phyloP scores from a whole-genome alignment of 2,329 filamentous ascomycete genomes.

The Hymenoscyphus repandus region DNA sequence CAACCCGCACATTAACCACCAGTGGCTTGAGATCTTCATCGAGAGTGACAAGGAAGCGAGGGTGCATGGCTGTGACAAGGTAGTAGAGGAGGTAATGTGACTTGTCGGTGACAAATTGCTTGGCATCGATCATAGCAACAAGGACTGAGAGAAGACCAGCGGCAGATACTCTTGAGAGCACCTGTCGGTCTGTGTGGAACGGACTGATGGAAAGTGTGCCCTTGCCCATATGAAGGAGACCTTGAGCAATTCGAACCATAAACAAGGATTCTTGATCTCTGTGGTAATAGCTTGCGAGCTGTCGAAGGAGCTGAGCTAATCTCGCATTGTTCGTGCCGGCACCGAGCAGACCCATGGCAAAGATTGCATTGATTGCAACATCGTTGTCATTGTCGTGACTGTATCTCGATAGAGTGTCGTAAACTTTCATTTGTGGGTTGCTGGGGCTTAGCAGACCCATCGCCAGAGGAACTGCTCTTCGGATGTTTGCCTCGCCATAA shows the following conservation, averaged over 20 bases:
- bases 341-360: conserved; percentile 95
- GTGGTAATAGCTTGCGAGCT: conserved; percentile 97
- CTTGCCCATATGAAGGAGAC: conserved; percentile 98
- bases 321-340: conserved; percentile 98
- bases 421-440: conserved; percentile 99
- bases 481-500: conserved; percentile 95
- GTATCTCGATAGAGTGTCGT: conserved; percentile 95
- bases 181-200: conserved; percentile 98
- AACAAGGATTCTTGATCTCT: conserved; percentile 93
- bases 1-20: conserved; percentile 92
- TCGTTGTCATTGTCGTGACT: conserved; percentile 98
- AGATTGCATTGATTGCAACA: conserved; percentile 97
- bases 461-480: conserved; percentile 89
- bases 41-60: conserved; percentile 90
- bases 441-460: conserved; percentile 96
- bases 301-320: conserved; percentile 86
- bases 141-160: conserved; percentile 86
- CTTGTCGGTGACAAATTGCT: conserved; percentile 65
- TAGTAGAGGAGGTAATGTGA: conserved; percentile 96
- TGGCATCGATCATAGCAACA: conserved; percentile 91
- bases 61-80: conserved; percentile 93
- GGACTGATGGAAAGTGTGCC: conserved; percentile 92
- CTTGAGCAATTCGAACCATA: conserved; percentile 98
- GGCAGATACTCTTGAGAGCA: conserved; percentile 85
- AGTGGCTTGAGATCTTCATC: conserved; percentile 92